Evolutionary conservation across 257 asterid genomes (phyloP).

Genomic region (Petunia axillaris): DNA sequence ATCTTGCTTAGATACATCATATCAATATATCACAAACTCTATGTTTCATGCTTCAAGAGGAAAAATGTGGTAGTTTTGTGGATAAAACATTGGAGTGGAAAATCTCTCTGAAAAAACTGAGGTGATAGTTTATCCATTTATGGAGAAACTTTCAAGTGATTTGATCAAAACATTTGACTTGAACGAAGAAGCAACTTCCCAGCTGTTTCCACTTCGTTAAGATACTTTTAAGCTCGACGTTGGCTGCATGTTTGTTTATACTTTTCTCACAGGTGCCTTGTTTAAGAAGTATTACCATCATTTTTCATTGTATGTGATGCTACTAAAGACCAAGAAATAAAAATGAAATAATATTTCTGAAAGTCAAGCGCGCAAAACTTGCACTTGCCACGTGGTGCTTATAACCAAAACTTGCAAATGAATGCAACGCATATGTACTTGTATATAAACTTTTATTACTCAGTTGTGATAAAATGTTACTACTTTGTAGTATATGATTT

Average conservation of each 20-base stretch:
- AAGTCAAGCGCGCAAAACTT: too few relatives aligned
- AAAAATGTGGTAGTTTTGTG: not conserved
- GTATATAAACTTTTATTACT: too few relatives aligned
- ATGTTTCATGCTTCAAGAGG: not conserved
- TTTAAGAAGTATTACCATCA: not conserved
- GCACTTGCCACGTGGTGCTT: not conserved
- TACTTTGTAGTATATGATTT: not conserved
- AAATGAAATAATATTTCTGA: not conserved
- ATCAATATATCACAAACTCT: not conserved
- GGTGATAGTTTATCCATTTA: slow-evolving; percentile 4
- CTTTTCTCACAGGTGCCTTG: not conserved
- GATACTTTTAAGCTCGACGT: not conserved
- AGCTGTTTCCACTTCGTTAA: not conserved
- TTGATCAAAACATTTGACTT: slow-evolving; percentile 18
- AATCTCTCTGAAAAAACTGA: not conserved
- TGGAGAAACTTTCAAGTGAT: not conserved
- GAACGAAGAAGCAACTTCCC: slow-evolving; percentile 1
- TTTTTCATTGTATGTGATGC: slow-evolving; percentile 8
- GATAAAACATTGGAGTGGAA: not conserved
- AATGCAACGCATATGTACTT: not conserved
- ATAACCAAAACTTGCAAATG: not conserved
- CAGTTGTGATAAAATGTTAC: too few relatives aligned
- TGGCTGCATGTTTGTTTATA: not conserved
- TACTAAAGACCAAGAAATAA: not conserved
- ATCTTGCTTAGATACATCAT: slow-evolving; percentile 1